Conservation (phyloP, 352 stramenopile genomes). For the Phytophthora sansomeana region DNA sequence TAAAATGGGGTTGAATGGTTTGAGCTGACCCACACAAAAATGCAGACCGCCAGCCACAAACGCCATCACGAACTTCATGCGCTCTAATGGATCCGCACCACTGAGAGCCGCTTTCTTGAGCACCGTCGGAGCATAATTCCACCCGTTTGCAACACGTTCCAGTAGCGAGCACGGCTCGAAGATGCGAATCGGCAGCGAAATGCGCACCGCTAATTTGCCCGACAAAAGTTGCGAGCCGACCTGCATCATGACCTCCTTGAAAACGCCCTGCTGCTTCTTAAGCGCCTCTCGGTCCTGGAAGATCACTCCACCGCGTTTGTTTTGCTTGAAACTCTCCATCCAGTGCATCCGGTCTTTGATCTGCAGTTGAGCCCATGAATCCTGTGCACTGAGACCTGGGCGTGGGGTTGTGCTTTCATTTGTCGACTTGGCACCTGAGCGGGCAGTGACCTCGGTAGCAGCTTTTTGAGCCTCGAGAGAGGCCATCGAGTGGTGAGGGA, state of each 20-base stretch:
- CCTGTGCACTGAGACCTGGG: conserved; percentile 25
- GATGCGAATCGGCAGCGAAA: conserved; percentile 80
- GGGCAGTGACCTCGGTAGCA: conserved; percentile 18
- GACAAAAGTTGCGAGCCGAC: conserved; percentile 73
- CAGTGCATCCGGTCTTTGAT: conserved; percentile 65
- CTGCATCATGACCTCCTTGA: conserved; percentile 84
- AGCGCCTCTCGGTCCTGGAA: conserved; percentile 73
- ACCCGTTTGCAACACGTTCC: conserved; percentile 76
- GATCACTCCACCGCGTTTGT: conserved; percentile 76
- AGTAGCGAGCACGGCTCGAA: conserved; percentile 80
- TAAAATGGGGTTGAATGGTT: conserved; percentile 86
- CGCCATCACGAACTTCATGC: conserved; percentile 76
- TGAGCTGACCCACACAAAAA: conserved; percentile 77
- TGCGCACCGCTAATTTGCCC: conserved; percentile 73
- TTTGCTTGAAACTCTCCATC: conserved; percentile 64
- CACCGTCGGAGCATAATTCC: conserved; percentile 81
- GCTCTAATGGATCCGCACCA: conserved; percentile 58
- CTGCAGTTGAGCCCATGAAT: conserved; percentile 62
- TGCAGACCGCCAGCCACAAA: conserved; percentile 76
- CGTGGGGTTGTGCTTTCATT: conserved; percentile 15
- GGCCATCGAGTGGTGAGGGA: conserved; percentile 49
- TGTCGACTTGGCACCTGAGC: conserved; percentile 7
- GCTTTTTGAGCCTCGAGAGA: conserved; percentile 42
- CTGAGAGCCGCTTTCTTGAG: conserved; percentile 73
- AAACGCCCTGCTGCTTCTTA: conserved; percentile 84